These are phyloP conservation scores for Penicilliopsis zonata DNA, from an alignment of 495 filamentous ascomycete species.

Conservation along the genomic window DNA sequence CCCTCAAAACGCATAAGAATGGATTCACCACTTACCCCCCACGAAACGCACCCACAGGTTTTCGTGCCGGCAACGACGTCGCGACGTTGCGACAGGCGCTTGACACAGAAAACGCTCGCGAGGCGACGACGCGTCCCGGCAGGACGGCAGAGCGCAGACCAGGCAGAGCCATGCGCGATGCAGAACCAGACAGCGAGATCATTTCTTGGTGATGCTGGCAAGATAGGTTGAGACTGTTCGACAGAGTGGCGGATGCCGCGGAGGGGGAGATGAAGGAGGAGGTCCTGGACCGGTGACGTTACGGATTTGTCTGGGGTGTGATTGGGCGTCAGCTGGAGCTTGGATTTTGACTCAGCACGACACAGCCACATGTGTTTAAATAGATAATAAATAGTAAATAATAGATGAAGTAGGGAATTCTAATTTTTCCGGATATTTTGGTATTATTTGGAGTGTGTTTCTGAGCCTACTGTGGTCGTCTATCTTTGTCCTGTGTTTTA, in stretches of 20 bases:
- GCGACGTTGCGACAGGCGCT: constrained; percentile 18
- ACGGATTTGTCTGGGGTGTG: background rate
- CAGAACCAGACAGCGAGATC: too few species aligned
- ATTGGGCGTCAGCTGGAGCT: too few species aligned
- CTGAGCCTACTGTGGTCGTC: too few species aligned
- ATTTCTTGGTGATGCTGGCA: background rate
- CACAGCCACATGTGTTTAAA: too few species aligned
- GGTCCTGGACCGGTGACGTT: too few species aligned
- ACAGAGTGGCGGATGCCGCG: background rate
- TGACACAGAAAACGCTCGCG: constrained; percentile 23
- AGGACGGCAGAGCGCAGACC: constrained; percentile 13
- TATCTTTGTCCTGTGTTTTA: too few species aligned
- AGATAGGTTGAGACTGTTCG: background rate
- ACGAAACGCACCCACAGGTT: constrained; percentile 82
- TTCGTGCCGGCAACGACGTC: constrained; percentile 51
- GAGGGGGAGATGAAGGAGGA: too few species aligned
- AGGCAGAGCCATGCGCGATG: constrained; percentile 12
- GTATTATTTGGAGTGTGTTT: too few species aligned
- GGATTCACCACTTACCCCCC: constrained; percentile 60
- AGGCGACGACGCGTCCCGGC: constrained; percentile 9
- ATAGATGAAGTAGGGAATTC: too few species aligned
- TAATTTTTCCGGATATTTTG: too few species aligned
- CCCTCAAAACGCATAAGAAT: background rate
- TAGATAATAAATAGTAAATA: too few species aligned
- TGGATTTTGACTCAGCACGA: too few species aligned